Percentiles rank a stretch among this genome's conserved stretches.
Conservation (phyloP, 2,329 filamentous ascomycete species). For the Nigrograna mackinnonii region DNA sequence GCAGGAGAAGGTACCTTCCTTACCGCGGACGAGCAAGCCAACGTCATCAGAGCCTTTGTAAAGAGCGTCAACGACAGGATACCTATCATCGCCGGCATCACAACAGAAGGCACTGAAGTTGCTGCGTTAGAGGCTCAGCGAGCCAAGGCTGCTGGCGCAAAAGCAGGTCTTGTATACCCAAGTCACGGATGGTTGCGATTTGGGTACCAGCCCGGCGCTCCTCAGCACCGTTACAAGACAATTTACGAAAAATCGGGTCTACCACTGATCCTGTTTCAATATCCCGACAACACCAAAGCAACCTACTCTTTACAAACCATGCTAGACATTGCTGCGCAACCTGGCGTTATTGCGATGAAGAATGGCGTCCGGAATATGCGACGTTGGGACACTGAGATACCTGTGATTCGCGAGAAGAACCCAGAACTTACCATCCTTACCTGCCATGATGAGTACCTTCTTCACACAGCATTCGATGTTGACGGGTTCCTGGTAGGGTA, state of each 20-base stretch:
- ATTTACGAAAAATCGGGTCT: conserved; percentile 56
- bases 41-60: conserved; percentile 57
- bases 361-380: conserved; percentile 61
- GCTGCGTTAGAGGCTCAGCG: conserved; percentile 56
- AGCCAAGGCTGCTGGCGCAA: conserved; percentile 54
- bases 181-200: conserved; percentile 61
- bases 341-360: conserved; percentile 61
- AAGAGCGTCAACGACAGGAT: conserved; percentile 53
- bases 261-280: conserved; percentile 58
- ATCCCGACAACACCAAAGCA: conserved; percentile 58
- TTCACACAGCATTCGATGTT: conserved; percentile 57
- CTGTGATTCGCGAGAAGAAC: conserved; percentile 53
- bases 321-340: conserved; percentile 56
- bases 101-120: conserved; percentile 57
- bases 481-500: conserved; percentile 60
- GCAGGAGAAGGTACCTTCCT: conserved; percentile 60
- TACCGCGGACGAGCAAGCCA: conserved; percentile 53
- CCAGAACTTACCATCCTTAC: conserved; percentile 56
- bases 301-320: conserved; percentile 57
- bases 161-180: conserved; percentile 57
- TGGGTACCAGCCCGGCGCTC: conserved; percentile 56
- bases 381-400: conserved; percentile 61
- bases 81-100: conserved; percentile 58
- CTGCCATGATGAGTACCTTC: conserved; percentile 58
- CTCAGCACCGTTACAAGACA: conserved; percentile 45